phyloP scores from a whole-genome alignment of 768 basidiomycete genomes.

The Mycena galericulata region DNA sequence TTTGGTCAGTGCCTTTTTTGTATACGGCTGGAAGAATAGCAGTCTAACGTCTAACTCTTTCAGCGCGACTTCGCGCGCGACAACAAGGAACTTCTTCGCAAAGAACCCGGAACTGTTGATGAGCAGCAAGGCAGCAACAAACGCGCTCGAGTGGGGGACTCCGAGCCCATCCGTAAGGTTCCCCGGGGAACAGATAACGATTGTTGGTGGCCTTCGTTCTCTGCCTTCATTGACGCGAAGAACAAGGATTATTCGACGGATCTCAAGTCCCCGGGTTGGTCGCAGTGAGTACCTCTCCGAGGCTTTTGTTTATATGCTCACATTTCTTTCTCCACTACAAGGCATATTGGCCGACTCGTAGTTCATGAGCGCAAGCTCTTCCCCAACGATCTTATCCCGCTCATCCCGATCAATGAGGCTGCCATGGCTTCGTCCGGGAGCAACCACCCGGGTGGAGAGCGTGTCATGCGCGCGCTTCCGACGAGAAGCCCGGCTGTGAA shows the following conservation, averaged over 20 bases:
- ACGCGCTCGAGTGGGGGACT: neutral
- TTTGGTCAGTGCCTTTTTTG: neutral
- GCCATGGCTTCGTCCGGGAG: neutral
- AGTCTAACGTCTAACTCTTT: too few species aligned
- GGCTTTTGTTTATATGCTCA: neutral
- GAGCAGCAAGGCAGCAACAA: neutral
- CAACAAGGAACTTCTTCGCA: neutral
- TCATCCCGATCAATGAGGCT: neutral
- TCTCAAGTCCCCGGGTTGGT: neutral
- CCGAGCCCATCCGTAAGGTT: too few species aligned
- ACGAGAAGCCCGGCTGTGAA: too few species aligned
- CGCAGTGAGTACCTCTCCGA: neutral
- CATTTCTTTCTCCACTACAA: neutral
- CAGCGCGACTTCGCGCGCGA: neutral
- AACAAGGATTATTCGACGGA: neutral
- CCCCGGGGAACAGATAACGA: neutral
- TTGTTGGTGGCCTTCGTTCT: neutral
- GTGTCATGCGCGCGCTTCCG: neutral
- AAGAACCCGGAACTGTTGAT: too few species aligned
- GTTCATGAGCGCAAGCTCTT: neutral
- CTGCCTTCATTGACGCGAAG: neutral
- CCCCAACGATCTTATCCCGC: conserved; percentile 1
- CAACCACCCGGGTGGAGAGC: neutral
- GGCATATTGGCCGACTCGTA: neutral
- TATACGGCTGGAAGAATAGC: too few species aligned